Base-by-base conservation (phyloP, 2,329 filamentous ascomycete species). In the Penicillium sp. region DNA sequence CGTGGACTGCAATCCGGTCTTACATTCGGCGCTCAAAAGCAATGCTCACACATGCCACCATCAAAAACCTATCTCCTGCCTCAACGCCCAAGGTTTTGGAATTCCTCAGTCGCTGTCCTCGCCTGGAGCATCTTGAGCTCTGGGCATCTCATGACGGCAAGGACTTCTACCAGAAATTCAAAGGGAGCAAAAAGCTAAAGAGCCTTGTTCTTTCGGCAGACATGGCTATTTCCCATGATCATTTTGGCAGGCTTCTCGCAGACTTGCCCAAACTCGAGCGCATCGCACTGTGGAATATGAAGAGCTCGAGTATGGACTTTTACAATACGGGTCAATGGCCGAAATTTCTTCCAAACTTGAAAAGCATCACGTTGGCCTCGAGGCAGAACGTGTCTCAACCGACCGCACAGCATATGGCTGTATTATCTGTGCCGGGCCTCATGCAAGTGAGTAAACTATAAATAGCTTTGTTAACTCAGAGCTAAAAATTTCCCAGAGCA, bases 21-120 rank as follows among this genome's bases (percentile, higher is more conserved):
- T 77, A 74, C 60, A 69, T 78, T 57, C 64, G 71, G 40, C 70
- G 68, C 44, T 72, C 76, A 16, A 70, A 75, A 49, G 69, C 69
- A 6, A 67, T 69, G 60, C 64, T 78, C 31, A 72, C 70, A 22
- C 64, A 69, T 43, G 73, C 72, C 9, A 67, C 63, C 14, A 58
- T 75, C n/a, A 65, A 62, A 14, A 71, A 74, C 27, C n/a, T 75
- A 6, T 64, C 67, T 3, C 55, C 62, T 2, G 54, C 69, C 1
- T 70, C 70, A 16, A 64, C 64, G 0, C 58, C 67, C 0, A 73
- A 64, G 31, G 65, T 62, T 3, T 58, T 75, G 16, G 69, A 74
- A 37, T 69, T 71, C 35, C 40, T 76, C 6, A 73, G 73, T 58
- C 65, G 73, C 50, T 78, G 75, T 49, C 70, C 69, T 3, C 65